These are phyloP conservation scores for Umbelopsis isabellina DNA, from an alignment of 192 early-diverging fungal genomes.

Conservation along the genomic window DNA sequence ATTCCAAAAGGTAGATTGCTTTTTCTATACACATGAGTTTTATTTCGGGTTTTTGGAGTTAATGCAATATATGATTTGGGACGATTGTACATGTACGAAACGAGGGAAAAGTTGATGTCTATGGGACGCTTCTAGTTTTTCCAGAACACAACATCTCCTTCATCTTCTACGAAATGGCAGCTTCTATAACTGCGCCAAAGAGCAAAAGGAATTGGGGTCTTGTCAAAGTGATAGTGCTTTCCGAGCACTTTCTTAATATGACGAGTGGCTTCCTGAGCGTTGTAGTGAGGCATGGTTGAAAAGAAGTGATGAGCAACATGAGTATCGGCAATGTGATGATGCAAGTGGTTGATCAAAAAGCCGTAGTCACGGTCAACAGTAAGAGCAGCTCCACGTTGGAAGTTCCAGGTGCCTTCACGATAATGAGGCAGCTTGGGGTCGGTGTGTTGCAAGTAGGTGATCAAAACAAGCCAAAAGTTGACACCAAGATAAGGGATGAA, in stretches of 20 bases:
- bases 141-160: slow-evolving; percentile 77
- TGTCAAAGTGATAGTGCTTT: slow-evolving; percentile 77
- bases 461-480: slow-evolving; percentile 95
- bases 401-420: slow-evolving; percentile 78
- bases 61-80: no score
- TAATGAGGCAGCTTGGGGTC: slow-evolving; percentile 84
- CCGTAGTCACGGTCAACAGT: slow-evolving; percentile 92
- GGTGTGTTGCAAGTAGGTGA: slow-evolving; percentile 89
- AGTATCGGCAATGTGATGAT: slow-evolving; percentile 83
- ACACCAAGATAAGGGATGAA: slow-evolving; percentile 90
- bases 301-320: slow-evolving; percentile 97
- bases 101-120: no score
- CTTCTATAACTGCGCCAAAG: slow-evolving; percentile 67
- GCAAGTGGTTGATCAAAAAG: slow-evolving; percentile 78
- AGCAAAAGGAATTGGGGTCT: slow-evolving; percentile 66
- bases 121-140: slow-evolving; percentile 41
- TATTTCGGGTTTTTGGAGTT: no score
- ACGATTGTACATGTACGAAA: no score
- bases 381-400: slow-evolving; percentile 82
- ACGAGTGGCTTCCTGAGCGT: slow-evolving; percentile 85
- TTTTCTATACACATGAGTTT: no score
- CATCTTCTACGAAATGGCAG: slow-evolving; percentile 95
- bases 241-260: slow-evolving; percentile 82
- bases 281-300: slow-evolving; percentile 96
- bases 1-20: no score